Evolutionary conservation across 345 rosid species (phyloP), one percentile per base, ranked within the genome.

Genomic region (Syzygium grande): DNA sequence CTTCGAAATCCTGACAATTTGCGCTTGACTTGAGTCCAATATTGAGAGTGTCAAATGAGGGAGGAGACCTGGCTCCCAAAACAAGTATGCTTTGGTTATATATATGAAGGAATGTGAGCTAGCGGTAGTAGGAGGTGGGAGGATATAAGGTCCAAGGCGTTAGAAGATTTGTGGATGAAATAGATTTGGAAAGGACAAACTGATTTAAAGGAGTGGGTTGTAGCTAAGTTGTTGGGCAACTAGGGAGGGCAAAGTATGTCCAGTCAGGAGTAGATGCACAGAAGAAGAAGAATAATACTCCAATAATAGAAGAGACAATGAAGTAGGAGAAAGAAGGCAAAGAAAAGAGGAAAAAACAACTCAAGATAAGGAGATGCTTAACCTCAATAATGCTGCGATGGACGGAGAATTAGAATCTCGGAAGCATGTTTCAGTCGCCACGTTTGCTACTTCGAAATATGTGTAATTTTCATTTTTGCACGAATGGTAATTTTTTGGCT

Each of bases 321-420:
- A 89, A 92, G 90, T 80, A 87, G 29, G n/a, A 21, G 55, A 73
- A 38, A 65, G 11, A 19, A 41, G 80, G 25, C 34, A 34, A 9
- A 22, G 19, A 2, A 73, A 73, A 73, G 6, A 27, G 2, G 2
- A 53, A 34, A 51, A 34, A 61, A 88, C 80, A 92, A 55, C 86
- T 86, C 49, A 85, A 63, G 92, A 91, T 91, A 92, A 84, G 77
- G 92, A 93, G 96, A 94, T 93, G 95, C 95, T 92, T 91, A 90
- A 68, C 87, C 86, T 92, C 96, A 93, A 93, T 91, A 94, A 92
- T 93, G 94, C 85, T 87, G 43, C 80, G 90, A 88, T 87, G 86
- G 86, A 90, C 68, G 68, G 92, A 87, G 93, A 94, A 91, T 92
- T 92, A 88, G 94, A 93, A 94, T 94, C 91, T 88, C 21, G 85